Evolutionary conservation across 1,139 yeast genomes (phyloP).

Genomic region (Tardiomyces digboiensis): DNA sequence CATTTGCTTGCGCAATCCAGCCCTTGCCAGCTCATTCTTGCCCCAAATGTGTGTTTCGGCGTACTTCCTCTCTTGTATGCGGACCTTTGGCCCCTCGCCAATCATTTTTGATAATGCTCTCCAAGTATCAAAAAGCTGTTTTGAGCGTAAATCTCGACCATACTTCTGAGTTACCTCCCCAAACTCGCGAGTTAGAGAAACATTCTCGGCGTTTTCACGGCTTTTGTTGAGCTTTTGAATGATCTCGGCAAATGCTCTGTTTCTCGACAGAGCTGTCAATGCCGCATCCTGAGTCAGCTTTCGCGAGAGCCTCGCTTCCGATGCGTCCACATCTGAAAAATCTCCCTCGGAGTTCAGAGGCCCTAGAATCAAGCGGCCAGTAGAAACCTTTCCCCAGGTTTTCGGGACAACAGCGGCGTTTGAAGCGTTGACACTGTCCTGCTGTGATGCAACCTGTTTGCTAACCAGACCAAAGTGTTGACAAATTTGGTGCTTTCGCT

Average conservation of each 20-base stretch:
- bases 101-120: slow-evolving; percentile 21
- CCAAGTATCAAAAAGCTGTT: slow-evolving; percentile 30
- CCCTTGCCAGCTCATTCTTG: slow-evolving; percentile 23
- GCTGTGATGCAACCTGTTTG: background rate
- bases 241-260: slow-evolving; percentile 55
- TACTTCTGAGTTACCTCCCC: slow-evolving; percentile 32
- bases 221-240: slow-evolving; percentile 63
- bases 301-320: slow-evolving; percentile 7
- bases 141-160: slow-evolving; percentile 26
- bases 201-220: slow-evolving; percentile 42
- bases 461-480: slow-evolving; percentile 47
- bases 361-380: slow-evolving; percentile 29
- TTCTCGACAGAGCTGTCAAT: slow-evolving; percentile 1
- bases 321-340: slow-evolving; percentile 23
- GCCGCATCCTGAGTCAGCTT: slow-evolving; percentile 7
- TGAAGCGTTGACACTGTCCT: background rate
- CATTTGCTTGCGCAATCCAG: slow-evolving; percentile 38
- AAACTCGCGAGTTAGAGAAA: slow-evolving; percentile 44
- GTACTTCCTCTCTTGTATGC: slow-evolving; percentile 39
- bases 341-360: slow-evolving; percentile 22
- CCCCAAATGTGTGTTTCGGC: slow-evolving; percentile 29
- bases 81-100: slow-evolving; percentile 18
- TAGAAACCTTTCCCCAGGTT: slow-evolving; percentile 24
- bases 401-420: background rate
- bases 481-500: slow-evolving; percentile 62